Conservation (phyloP, 2,329 filamentous ascomycete species). For the Calycina herbarum region DNA sequence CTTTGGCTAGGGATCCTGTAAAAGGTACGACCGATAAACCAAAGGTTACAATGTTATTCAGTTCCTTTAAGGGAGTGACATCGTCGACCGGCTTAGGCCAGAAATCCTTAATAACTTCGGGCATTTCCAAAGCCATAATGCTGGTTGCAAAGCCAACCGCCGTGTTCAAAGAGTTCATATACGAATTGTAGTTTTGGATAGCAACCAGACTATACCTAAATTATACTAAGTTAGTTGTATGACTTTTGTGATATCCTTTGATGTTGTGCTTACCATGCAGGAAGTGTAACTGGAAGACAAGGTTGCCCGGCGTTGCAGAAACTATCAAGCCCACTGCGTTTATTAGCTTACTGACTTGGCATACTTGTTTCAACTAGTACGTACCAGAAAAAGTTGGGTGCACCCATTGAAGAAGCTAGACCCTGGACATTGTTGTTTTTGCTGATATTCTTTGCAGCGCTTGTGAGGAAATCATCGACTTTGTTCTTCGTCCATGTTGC, state of each 20-base stretch:
- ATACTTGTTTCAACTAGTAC: not conserved
- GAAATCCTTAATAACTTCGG: conserved; percentile 18
- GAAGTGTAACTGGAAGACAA: conserved; percentile 21
- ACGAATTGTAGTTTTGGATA: conserved; percentile 24
- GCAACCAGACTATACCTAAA: conserved; percentile 20
- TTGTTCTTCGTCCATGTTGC: conserved; percentile 18
- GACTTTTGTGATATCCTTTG: not conserved
- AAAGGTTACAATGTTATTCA: conserved; percentile 11
- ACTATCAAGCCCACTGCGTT: conserved; percentile 18
- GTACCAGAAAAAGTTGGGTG: conserved; percentile 25
- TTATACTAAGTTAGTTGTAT: not conserved
- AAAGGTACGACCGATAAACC: conserved; percentile 14
- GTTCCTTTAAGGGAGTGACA: conserved; percentile 15
- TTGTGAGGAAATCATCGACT: conserved; percentile 15
- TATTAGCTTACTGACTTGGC: too few species aligned
- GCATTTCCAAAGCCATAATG: conserved; percentile 13
- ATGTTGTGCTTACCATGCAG: conserved; percentile 18
- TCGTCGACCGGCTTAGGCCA: conserved; percentile 16
- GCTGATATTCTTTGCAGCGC: conserved; percentile 6
- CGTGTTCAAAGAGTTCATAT: conserved; percentile 20
- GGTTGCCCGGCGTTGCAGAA: conserved; percentile 25
- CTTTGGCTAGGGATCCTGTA: conserved; percentile 15
- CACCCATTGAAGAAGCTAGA: conserved; percentile 18
- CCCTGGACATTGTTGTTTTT: conserved; percentile 23
- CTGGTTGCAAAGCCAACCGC: conserved; percentile 19